phyloP scores from a whole-genome alignment of 2,329 filamentous ascomycete species.

The Davidsoniella eucalypti region DNA sequence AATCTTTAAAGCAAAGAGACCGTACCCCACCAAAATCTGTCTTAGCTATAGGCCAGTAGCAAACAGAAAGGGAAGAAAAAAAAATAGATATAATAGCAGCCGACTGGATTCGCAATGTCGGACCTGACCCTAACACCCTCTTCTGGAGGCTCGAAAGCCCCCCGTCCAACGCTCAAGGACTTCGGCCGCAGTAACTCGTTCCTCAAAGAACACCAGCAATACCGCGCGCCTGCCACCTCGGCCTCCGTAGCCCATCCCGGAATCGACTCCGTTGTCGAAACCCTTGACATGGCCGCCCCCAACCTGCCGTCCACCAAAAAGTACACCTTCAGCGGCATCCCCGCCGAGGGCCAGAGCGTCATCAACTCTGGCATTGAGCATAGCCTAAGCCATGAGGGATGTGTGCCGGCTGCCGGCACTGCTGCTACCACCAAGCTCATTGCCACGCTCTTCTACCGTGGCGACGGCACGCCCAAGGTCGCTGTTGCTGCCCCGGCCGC shows the following conservation, averaged over 20 bases:
- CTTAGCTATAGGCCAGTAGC: too few species aligned
- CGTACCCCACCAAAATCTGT: background rate
- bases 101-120: slow-evolving; percentile 3
- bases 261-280: slow-evolving; percentile 49
- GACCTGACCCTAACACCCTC: background rate
- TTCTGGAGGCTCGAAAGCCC: slow-evolving; percentile 14
- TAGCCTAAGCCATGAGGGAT: slow-evolving; percentile 46
- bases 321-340: slow-evolving; percentile 39
- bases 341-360: slow-evolving; percentile 40
- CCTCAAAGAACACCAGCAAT: slow-evolving; percentile 46
- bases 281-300: slow-evolving; percentile 25
- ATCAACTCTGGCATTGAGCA: slow-evolving; percentile 48
- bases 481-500: slow-evolving; percentile 37
- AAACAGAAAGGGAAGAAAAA: background rate
- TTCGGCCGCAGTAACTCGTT: slow-evolving; percentile 44
- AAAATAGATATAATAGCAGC: background rate
- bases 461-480: slow-evolving; percentile 16
- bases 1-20: background rate
- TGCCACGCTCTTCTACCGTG: slow-evolving; percentile 49
- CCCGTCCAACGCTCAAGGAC: slow-evolving; percentile 31
- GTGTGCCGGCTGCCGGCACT: slow-evolving; percentile 33
- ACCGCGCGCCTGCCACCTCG: slow-evolving; percentile 36
- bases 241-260: slow-evolving; percentile 42
- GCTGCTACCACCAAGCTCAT: slow-evolving; percentile 34
- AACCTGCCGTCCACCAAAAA: slow-evolving; percentile 20